Percentiles rank a stretch among this genome's conserved stretches.
These are phyloP conservation scores for Capsella bursapastoris DNA, from an alignment of 345 rosid genomes.

Conservation along the genomic window DNA sequence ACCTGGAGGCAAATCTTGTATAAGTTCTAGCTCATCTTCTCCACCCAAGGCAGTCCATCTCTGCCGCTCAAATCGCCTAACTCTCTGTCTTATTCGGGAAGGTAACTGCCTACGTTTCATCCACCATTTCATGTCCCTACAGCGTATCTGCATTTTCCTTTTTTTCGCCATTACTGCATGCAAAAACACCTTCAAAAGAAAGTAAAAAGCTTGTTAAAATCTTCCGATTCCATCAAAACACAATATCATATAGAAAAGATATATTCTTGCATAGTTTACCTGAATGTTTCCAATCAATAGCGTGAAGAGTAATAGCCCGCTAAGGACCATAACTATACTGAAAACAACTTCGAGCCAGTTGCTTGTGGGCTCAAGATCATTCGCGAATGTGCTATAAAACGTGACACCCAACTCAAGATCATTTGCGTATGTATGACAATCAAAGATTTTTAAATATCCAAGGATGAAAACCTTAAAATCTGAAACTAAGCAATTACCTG, in stretches of 20 bases:
- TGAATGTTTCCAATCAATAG: conserved; percentile 84
- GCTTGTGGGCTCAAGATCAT: conserved; percentile 84
- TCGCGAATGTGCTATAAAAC: conserved; percentile 77
- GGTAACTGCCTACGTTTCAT: conserved; percentile 92
- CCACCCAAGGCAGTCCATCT: conserved; percentile 80
- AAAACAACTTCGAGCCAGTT: conserved; percentile 75
- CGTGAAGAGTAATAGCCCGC: conserved; percentile 84
- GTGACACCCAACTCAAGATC: neutral
- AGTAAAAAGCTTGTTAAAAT: neutral
- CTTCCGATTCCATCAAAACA: conserved; percentile 23
- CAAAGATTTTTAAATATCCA: conserved; percentile 3
- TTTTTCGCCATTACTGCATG: conserved; percentile 79
- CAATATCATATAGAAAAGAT: conserved; percentile 9
- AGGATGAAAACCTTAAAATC: conserved; percentile 1
- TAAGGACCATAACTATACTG: conserved; percentile 76
- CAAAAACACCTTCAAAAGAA: conserved; percentile 61
- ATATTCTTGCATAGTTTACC: conserved; percentile 48
- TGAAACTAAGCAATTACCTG: conserved; percentile 53
- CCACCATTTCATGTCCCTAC: conserved; percentile 93
- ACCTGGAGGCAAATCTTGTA: conserved; percentile 82
- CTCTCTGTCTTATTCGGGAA: conserved; percentile 71
- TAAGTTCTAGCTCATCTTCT: conserved; percentile 72
- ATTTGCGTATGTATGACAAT: neutral
- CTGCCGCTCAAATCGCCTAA: conserved; percentile 74
- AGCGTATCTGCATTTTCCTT: conserved; percentile 78